phyloP scores from a whole-genome alignment of 2,329 filamentous ascomycete genomes.

The Hymenoscyphus linearis region DNA sequence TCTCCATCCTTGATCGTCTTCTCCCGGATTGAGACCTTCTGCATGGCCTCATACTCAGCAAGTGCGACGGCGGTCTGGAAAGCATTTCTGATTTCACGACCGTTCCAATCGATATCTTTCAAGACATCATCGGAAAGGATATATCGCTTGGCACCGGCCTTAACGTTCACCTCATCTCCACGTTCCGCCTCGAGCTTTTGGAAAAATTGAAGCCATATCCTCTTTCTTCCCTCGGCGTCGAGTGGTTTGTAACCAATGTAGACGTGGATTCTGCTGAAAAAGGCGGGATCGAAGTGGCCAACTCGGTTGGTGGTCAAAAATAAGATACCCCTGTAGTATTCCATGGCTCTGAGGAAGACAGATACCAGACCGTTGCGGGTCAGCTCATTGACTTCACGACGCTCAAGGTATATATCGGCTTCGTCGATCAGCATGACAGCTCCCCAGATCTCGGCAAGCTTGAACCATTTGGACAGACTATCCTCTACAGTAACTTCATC shows the following conservation, averaged over 20 bases:
- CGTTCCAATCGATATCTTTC: constrained; percentile 24
- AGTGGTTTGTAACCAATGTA: constrained; percentile 31
- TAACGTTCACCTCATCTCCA: constrained; percentile 12
- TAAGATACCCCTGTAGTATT: constrained; percentile 39
- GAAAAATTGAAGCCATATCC: constrained; percentile 31
- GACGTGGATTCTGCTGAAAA: constrained; percentile 36
- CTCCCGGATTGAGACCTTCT: constrained; percentile 5
- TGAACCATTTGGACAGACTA: constrained; percentile 43
- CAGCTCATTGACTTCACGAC: constrained; percentile 29
- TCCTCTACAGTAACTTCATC: constrained; percentile 40
- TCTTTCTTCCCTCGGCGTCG: constrained; percentile 19
- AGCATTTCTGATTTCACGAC: constrained; percentile 26
- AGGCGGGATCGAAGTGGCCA: constrained; percentile 36
- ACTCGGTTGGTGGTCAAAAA: constrained; percentile 41
- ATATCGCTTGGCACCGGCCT: constrained; percentile 16
- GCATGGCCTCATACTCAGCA: constrained; percentile 20
- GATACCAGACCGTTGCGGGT: constrained; percentile 34
- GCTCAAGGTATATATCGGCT: constrained; percentile 45
- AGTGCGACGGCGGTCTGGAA: constrained; percentile 26
- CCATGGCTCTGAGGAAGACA: constrained; percentile 36
- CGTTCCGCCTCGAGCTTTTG: constrained; percentile 18
- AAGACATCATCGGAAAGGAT: constrained; percentile 18
- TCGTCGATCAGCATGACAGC: constrained; percentile 48
- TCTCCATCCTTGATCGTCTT: neutral
- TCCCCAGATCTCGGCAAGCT: constrained; percentile 45